These are phyloP conservation scores for Suillus luteus DNA, from an alignment of 768 basidiomycete genomes.

Conservation along the genomic window DNA sequence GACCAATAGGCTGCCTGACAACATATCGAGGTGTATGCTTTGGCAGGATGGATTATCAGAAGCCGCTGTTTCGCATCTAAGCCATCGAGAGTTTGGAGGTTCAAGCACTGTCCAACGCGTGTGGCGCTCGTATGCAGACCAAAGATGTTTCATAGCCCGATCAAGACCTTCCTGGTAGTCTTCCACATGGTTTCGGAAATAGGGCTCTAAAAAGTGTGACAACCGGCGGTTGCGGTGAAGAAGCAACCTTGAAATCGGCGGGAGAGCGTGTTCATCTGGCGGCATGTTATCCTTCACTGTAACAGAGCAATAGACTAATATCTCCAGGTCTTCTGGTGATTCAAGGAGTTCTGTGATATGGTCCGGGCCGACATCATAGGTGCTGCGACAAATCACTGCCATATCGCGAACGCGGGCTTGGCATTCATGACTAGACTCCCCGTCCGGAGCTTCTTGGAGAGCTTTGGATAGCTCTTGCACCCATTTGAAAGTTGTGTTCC, in stretches of 20 bases:
- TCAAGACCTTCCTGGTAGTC: constrained; percentile 27
- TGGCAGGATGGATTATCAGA: background rate
- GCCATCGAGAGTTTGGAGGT: constrained; percentile 31
- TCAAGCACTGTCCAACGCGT: constrained; percentile 25
- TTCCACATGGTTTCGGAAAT: constrained; percentile 19
- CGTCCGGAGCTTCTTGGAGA: constrained; percentile 13
- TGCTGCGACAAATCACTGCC: constrained; percentile 26
- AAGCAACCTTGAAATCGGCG: constrained; percentile 22
- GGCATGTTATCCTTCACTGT: constrained; percentile 36
- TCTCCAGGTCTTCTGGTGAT: constrained; percentile 26
- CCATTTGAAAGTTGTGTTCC: constrained; percentile 38
- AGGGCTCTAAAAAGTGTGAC: constrained; percentile 29
- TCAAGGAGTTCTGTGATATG: constrained; percentile 19
- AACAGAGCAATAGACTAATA: constrained; percentile 37
- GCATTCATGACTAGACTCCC: constrained; percentile 7
- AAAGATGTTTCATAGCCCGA: constrained; percentile 31
- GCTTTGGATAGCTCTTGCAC: constrained; percentile 32
- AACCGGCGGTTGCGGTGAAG: constrained; percentile 36
- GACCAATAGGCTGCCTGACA: constrained; percentile 44
- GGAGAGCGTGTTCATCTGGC: background rate
- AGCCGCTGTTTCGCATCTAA: constrained; percentile 25
- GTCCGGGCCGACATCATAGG: constrained; percentile 28
- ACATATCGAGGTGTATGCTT: constrained; percentile 26
- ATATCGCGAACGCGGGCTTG: constrained; percentile 19
- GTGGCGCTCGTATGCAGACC: constrained; percentile 32